Conservation (phyloP, 495 filamentous ascomycete species). For the Tuber magnatum region DNA sequence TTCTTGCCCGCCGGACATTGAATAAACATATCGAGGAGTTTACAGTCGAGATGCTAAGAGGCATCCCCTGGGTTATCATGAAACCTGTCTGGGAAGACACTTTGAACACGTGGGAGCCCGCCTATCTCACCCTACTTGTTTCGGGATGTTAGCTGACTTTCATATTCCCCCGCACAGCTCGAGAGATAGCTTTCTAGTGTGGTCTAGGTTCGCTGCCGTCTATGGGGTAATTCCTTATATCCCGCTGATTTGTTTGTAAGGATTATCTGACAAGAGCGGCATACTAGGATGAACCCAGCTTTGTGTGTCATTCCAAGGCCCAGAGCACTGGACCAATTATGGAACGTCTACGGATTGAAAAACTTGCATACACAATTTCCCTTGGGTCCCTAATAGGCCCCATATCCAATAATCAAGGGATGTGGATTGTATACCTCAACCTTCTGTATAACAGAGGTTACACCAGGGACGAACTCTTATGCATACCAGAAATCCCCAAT, state of each 20-base stretch:
- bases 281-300: slow-evolving; percentile 24
- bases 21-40: slow-evolving; percentile 24
- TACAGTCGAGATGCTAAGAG: slow-evolving; percentile 26
- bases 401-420: slow-evolving; percentile 18
- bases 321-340: not conserved
- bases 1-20: slow-evolving; percentile 21
- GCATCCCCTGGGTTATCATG: slow-evolving; percentile 29
- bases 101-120: slow-evolving; percentile 21
- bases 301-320: slow-evolving; percentile 9
- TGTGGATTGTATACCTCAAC: slow-evolving; percentile 33
- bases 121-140: not conserved
- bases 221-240: slow-evolving; percentile 27
- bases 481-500: slow-evolving; percentile 23
- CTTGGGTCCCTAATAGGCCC: slow-evolving; percentile 24
- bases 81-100: slow-evolving; percentile 24
- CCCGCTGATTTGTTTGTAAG: not conserved
- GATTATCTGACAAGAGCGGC: slow-evolving; percentile 1
- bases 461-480: slow-evolving; percentile 30
- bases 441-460: slow-evolving; percentile 25
- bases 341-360: slow-evolving; percentile 1
- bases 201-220: slow-evolving; percentile 29
- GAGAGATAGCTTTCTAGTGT: slow-evolving; percentile 23
- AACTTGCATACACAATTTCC: slow-evolving; percentile 7
- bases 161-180: not conserved
- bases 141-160: not conserved